Evolutionary conservation across 108 stramenopile species (phyloP).

Genomic region (Nitzschia inconspicua): DNA sequence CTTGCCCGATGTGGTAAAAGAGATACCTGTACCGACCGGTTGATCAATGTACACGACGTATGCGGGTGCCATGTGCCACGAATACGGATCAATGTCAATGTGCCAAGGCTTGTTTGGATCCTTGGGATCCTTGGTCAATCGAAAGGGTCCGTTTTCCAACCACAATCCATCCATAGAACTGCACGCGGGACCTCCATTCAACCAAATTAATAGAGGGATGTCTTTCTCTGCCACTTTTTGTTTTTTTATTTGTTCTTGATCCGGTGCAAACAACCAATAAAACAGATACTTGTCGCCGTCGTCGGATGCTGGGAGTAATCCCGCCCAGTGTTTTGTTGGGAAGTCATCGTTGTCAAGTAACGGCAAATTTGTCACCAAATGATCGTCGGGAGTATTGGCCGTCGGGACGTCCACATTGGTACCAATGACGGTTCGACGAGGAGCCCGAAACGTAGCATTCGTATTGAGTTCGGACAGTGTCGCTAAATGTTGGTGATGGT

Average conservation of each 20-base stretch:
- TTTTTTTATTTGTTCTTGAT: slow-evolving; percentile 8
- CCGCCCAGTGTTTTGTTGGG: slow-evolving; percentile 65
- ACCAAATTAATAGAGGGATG: slow-evolving; percentile 91
- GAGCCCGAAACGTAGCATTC: no score
- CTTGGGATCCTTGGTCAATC: no score
- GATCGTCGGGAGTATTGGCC: slow-evolving; percentile 44
- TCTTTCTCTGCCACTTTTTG: slow-evolving; percentile 11
- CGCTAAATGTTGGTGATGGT: no score
- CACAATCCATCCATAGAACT: slow-evolving; percentile 94
- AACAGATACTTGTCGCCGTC: slow-evolving; percentile 83
- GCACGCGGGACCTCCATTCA: slow-evolving; percentile 89
- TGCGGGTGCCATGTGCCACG: slow-evolving; percentile 85
- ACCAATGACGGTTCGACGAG: not conserved
- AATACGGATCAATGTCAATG: slow-evolving; percentile 59
- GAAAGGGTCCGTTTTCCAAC: slow-evolving; percentile 95
- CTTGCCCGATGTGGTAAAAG: slow-evolving; percentile 66
- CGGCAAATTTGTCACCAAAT: slow-evolving; percentile 62
- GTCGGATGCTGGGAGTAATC: slow-evolving; percentile 56
- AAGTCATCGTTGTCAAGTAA: slow-evolving; percentile 36
- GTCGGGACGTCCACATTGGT: slow-evolving; percentile 22
- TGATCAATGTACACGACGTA: slow-evolving; percentile 90
- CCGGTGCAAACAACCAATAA: slow-evolving; percentile 94
- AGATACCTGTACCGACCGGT: slow-evolving; percentile 86
- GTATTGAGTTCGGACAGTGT: no score
- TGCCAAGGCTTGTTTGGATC: slow-evolving; percentile 35